Base-by-base conservation (phyloP, 495 filamentous ascomycete genomes). In the Penicillium cinerascens region DNA sequence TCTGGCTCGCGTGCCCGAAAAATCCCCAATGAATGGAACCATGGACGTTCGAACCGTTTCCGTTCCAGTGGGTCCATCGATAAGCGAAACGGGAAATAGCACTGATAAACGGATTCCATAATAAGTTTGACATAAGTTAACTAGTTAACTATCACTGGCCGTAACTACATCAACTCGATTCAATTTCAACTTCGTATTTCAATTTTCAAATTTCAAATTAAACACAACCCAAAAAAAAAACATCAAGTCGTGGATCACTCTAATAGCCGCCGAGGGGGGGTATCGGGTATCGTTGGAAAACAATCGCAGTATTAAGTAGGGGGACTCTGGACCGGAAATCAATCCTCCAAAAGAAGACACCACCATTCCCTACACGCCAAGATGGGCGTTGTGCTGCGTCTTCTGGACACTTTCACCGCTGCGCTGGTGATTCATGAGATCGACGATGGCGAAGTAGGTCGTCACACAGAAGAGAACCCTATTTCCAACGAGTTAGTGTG, bases 391-490 rank as follows among this genome's bases (percentile, higher is more conserved):
- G n/a, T 56, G 43, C 39, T 49, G 55, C 8, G 59, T 50, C 49
- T 58, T 52, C 37, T 60, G 54, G 10, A 59, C 55, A 51, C 39
- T 63, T 26, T 57, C 54, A 6, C 47, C 59, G 51, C 61, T 51
- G 16, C 43, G 26, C 15, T 60, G 59, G 39, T 58, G 56, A 11
- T 57, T 20, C 53, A 52, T 42, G 16, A 61, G 27, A 51, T 62
- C 64, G 22, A 68, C 46, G 8, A 60, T 38, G 13, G 50, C 54
- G 21, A 65, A 65, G 38, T 52, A 60, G 7, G 51, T 60, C 2
- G 82, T 82, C 29, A 68, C 69, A 0, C 72, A 59, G 52, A 82
- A 86, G 7, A 78, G 64, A 4, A 72, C 61, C 79, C 82, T 86
- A 58, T 39, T 2, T 21, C 15, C 10, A 5, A 37, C 1, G 20